These are phyloP conservation scores for Drechslerella coelobrocha DNA, from an alignment of 2,329 filamentous ascomycete genomes.

Conservation along the genomic window DNA sequence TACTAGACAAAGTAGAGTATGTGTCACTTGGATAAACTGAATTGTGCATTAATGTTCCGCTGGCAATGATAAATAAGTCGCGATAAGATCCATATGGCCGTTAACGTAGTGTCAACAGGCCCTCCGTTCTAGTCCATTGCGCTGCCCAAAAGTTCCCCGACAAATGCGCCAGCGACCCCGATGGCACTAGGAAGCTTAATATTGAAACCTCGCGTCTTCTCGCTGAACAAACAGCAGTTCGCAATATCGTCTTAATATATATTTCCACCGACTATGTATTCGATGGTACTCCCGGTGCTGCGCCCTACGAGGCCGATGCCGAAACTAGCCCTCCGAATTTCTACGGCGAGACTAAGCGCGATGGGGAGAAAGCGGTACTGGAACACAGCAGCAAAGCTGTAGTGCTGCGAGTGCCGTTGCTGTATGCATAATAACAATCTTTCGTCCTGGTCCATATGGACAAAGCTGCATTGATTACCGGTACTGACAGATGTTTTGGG, in stretches of 20 bases:
- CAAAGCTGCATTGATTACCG: not conserved
- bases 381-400: conserved; percentile 70
- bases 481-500: no score
- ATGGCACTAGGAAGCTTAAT: conserved; percentile 64
- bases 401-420: conserved; percentile 75
- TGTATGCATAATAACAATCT: conserved; percentile 57
- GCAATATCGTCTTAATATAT: conserved; percentile 72
- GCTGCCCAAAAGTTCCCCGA: conserved; percentile 89
- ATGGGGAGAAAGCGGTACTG: conserved; percentile 75
- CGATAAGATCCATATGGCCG: not conserved
- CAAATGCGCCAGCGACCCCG: conserved; percentile 79
- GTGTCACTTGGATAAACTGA: conserved; percentile 52
- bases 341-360: conserved; percentile 76
- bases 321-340: conserved; percentile 75
- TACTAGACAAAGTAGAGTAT: conserved; percentile 66
- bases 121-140: conserved; percentile 80
- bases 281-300: conserved; percentile 70
- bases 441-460: not conserved
- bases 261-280: conserved; percentile 87
- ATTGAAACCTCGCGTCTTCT: conserved; percentile 73
- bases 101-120: conserved; percentile 64
- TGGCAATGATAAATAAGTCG: not conserved
- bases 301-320: conserved; percentile 75
- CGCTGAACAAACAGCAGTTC: conserved; percentile 69
- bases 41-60: conserved; percentile 13